Conservation (phyloP, 2,329 filamentous ascomycete species). For the Alternaria conjuncta region DNA sequence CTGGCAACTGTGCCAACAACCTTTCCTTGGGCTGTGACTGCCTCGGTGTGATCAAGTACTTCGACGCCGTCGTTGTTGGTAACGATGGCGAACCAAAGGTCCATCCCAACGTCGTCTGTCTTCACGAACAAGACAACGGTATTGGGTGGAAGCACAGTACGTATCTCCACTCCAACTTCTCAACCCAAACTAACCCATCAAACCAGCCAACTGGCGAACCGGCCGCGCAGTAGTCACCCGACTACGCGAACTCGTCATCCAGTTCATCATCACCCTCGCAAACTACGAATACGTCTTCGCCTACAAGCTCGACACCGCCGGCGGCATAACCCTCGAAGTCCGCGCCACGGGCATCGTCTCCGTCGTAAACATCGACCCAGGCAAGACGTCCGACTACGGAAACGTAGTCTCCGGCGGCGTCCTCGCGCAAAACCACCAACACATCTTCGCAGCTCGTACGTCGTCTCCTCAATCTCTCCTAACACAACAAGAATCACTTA, state of each 20-base stretch:
- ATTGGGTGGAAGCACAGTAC: constrained; percentile 53
- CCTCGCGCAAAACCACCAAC: constrained; percentile 73
- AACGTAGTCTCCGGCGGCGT: constrained; percentile 70
- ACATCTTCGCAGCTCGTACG: constrained; percentile 61
- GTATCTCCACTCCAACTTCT: not conserved
- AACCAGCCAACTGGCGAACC: constrained; percentile 64
- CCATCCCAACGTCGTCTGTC: constrained; percentile 67
- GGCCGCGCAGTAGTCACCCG: constrained; percentile 67
- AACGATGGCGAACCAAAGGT: constrained; percentile 61
- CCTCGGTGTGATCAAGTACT: constrained; percentile 70
- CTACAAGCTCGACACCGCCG: constrained; percentile 69
- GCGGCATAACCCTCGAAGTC: constrained; percentile 66
- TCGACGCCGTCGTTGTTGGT: constrained; percentile 63
- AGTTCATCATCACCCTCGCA: constrained; percentile 71
- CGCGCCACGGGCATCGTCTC: constrained; percentile 72
- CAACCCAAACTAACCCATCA: not conserved
- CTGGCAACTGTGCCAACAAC: constrained; percentile 72
- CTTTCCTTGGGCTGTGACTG: constrained; percentile 72
- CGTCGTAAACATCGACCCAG: constrained; percentile 65
- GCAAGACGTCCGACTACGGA: constrained; percentile 61
- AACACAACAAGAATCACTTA: not conserved
- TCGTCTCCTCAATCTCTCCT: not conserved
- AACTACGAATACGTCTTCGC: constrained; percentile 76
- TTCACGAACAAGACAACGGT: constrained; percentile 73
- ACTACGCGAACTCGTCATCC: constrained; percentile 68